Evolutionary conservation across 345 rosid genomes (phyloP).

Genomic region (Turritis glabra): DNA sequence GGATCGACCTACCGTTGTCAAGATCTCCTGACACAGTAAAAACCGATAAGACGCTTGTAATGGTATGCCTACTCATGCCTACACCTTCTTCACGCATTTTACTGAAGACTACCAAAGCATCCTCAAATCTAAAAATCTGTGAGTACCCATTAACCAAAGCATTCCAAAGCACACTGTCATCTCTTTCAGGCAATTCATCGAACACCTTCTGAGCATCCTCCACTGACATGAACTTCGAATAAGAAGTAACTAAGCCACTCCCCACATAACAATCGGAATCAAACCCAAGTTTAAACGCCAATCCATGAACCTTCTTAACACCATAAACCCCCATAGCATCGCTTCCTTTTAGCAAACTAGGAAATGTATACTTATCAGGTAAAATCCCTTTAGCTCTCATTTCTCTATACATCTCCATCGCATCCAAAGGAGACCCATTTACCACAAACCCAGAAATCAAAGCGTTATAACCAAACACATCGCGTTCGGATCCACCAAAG

Average conservation of each 20-base stretch:
- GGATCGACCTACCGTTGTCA: constrained; percentile 48
- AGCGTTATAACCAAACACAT: constrained; percentile 56
- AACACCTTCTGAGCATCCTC: constrained; percentile 57
- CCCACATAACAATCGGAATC: constrained; percentile 53
- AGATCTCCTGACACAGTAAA: constrained; percentile 48
- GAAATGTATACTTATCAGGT: constrained; percentile 66
- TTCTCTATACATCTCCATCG: constrained; percentile 45
- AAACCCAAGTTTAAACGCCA: constrained; percentile 55
- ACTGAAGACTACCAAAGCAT: constrained; percentile 47
- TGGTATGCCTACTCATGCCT: constrained; percentile 42
- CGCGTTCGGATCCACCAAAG: constrained; percentile 34
- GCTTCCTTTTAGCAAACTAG: constrained; percentile 59
- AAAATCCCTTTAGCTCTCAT: constrained; percentile 47
- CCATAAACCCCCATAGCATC: constrained; percentile 49
- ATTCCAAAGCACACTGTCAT: constrained; percentile 63
- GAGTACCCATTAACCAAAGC: constrained; percentile 64
- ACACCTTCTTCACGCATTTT: constrained; percentile 48
- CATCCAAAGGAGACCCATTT: constrained; percentile 45
- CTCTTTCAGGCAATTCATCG: constrained; percentile 54
- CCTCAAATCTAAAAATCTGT: constrained; percentile 46
- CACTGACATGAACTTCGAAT: constrained; percentile 43
- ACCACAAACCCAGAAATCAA: constrained; percentile 54
- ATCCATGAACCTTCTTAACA: constrained; percentile 54
- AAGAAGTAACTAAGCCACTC: constrained; percentile 50
- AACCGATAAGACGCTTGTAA: constrained; percentile 55